These are phyloP conservation scores for Rachicladosporium sp. DNA, from an alignment of 2,329 filamentous ascomycete species.

Conservation along the genomic window DNA sequence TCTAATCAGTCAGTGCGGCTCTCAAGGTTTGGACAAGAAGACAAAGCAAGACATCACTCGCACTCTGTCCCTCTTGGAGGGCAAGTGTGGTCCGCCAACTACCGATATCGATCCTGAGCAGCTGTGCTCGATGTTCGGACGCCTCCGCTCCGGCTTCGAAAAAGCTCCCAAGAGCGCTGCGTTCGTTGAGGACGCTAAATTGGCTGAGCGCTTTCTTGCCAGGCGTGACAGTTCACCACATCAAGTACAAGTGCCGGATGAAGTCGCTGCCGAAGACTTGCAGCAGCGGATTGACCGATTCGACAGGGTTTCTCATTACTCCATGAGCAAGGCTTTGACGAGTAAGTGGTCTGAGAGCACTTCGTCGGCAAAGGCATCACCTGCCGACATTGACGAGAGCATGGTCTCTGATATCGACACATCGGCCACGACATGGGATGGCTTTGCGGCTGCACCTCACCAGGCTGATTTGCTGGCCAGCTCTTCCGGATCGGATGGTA, in stretches of 20 bases:
- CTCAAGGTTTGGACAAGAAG: conserved; percentile 5
- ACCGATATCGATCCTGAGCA: conserved; percentile 9
- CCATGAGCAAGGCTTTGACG: conserved; percentile 3
- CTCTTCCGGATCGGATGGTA: conserved; percentile 3
- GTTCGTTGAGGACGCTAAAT: conserved; percentile 8
- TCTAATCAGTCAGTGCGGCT: conserved; percentile 6
- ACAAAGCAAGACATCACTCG: conserved; percentile 8
- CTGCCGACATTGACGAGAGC: too few species aligned
- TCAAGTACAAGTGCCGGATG: neutral
- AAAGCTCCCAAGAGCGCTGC: conserved; percentile 6
- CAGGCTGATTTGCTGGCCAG: too few species aligned
- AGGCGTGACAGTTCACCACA: neutral
- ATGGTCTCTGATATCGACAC: too few species aligned
- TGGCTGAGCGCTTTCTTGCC: conserved; percentile 8
- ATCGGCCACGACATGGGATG: too few species aligned
- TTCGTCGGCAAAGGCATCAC: conserved; percentile 8
- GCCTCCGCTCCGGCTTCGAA: conserved; percentile 9
- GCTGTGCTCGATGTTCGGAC: conserved; percentile 9
- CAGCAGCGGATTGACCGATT: neutral
- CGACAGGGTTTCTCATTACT: conserved; percentile 1
- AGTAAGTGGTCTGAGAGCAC: conserved; percentile 21
- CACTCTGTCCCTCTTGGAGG: conserved; percentile 15
- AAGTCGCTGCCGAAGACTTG: neutral
- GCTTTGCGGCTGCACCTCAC: too few species aligned
- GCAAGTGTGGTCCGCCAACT: conserved; percentile 7